phyloP scores from a whole-genome alignment of 345 rosid genomes.

The Populus pruinosa region DNA sequence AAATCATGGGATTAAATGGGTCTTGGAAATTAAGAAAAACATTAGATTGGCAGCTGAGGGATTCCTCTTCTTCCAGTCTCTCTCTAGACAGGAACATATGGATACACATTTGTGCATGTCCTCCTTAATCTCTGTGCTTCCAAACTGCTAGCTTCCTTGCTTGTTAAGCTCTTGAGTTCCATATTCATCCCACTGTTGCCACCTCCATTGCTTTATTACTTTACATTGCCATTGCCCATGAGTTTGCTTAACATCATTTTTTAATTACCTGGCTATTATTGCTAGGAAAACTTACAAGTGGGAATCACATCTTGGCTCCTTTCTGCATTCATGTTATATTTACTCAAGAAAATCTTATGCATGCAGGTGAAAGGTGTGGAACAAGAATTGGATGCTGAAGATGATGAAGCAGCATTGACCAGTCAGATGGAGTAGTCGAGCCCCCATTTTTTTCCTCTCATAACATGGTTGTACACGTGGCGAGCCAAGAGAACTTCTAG shows the following conservation, averaged over 20 bases:
- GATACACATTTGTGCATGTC: neutral
- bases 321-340: neutral
- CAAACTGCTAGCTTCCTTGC: neutral
- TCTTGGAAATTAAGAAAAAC: neutral
- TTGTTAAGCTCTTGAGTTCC: neutral
- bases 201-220: neutral
- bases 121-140: neutral
- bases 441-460: neutral
- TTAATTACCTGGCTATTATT: neutral
- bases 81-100: neutral
- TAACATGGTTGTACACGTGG: neutral
- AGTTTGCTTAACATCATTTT: neutral
- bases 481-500: neutral
- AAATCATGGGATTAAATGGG: neutral
- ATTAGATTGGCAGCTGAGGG: neutral
- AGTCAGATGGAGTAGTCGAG: slow-evolving; percentile 52
- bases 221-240: neutral
- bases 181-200: neutral
- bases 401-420: slow-evolving; percentile 32
- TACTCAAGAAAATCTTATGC: slow-evolving; percentile 11
- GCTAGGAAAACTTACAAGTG: neutral
- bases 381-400: slow-evolving; percentile 78
- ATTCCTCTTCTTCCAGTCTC: neutral
- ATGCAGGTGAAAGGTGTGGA: slow-evolving; percentile 82
- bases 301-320: slow-evolving; percentile 6